Percentiles rank a stretch among this genome's conserved stretches.
phyloP scores from a whole-genome alignment of 169 alveolate genomes.

The Miamiensis avidus region DNA sequence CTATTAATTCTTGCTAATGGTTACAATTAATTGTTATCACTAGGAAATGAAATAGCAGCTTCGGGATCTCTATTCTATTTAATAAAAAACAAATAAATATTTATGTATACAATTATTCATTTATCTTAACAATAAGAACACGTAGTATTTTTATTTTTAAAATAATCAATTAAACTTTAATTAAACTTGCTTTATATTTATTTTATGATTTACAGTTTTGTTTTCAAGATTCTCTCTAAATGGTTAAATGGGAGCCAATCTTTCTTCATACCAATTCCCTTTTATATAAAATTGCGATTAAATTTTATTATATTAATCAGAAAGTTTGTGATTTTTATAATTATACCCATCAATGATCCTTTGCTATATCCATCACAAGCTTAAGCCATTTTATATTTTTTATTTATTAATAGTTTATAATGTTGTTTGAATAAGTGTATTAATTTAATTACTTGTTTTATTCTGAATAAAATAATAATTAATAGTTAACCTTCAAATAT shows the following conservation, averaged over 20 bases:
- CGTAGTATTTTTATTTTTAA: no score
- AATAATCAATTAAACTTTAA: no score
- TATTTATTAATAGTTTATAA: no score
- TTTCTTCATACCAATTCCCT: conserved; percentile 56
- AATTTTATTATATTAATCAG: background rate
- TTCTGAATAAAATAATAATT: no score
- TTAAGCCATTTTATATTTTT: conserved; percentile 17
- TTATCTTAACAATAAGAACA: background rate
- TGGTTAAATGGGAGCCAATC: conserved; percentile 46
- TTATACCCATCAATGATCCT: conserved; percentile 11
- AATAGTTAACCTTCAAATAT: no score
- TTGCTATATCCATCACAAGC: conserved; percentile 22
- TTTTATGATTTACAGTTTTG: conserved; percentile 17
- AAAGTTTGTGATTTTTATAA: no score
- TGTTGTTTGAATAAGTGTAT: no score
- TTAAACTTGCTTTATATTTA: background rate
- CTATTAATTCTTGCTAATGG: conserved; percentile 47
- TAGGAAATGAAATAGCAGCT: conserved; percentile 43
- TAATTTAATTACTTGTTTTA: no score
- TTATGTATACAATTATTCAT: background rate
- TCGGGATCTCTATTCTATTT: conserved; percentile 40
- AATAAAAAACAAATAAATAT: background rate
- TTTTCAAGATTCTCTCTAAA: conserved; percentile 29
- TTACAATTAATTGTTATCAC: conserved; percentile 37
- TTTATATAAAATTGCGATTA: no score